Base-by-base conservation (phyloP, 805 yeast genomes). In the Clavispora asparagi region DNA sequence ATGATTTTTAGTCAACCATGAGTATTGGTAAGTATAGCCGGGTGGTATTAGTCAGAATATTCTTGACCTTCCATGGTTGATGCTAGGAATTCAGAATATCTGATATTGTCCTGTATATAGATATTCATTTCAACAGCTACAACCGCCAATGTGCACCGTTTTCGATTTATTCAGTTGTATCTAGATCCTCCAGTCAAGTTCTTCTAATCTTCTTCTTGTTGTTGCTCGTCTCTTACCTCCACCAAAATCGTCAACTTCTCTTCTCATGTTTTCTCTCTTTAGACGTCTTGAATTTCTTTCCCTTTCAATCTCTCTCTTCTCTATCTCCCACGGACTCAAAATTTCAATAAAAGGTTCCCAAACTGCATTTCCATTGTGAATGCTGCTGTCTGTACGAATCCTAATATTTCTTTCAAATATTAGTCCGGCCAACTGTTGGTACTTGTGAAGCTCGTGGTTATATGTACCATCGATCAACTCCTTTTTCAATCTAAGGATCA, bases 301-400 rank as follows among this genome's bases (percentile, higher is more conserved):
- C 59, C 95, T 82, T 67, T 94, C 99, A 55, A 90, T 89, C 62
- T 94, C 98, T 54, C 98, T 78, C 67, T 85, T 85, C 61, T 92
- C 97, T 47, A 94, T 88, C 65, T 94, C 99, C 79, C 91, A 89
- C 45, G 87, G 91, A 1, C 94, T 82, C 48, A 94, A 74, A 12
- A 81, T 79, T 64, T 92, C 98, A 7, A 92, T 85, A 38, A 81
- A 76, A 26, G 99, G 99, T 45, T 84, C 83, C 95, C 97, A 94
- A 37, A 73, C 78, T 32, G 82, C 86, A 29, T 95, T 96, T 25
- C 87, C 76, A 42, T 81, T 81, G 59, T 85, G 94, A 28, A 79
- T 76, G 59, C 97, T 59, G 75, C 76, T 61, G 91, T 80, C 69
- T 54, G 76, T 71, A 3, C 68, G 60, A 16, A 71, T 71, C 47